Percentiles rank a stretch among this genome's conserved stretches.
Evolutionary conservation across 768 basidiomycete species (phyloP).

Genomic region (Tricholoma saponaceum): DNA sequence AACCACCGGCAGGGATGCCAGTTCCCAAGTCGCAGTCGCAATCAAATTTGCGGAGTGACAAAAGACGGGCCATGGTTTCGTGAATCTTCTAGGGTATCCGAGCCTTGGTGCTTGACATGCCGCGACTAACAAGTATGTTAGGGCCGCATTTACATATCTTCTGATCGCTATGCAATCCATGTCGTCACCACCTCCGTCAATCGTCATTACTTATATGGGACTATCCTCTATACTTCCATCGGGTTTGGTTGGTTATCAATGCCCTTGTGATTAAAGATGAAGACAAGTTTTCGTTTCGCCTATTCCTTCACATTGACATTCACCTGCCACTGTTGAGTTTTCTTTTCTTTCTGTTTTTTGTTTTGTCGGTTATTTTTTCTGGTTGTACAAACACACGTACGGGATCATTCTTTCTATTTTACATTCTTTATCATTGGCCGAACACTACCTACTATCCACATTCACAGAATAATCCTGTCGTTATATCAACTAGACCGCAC

Average conservation of each 20-base stretch:
- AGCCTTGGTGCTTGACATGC: neutral
- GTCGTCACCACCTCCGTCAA: neutral
- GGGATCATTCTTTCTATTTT: neutral
- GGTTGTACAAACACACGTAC: constrained; percentile 3
- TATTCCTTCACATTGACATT: neutral
- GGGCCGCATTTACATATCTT: neutral
- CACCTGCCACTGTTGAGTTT: neutral
- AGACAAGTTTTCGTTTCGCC: neutral
- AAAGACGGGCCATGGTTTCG: constrained; percentile 1
- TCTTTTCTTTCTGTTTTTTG: neutral
- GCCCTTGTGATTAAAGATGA: neutral
- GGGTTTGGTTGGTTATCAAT: neutral
- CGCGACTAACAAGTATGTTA: neutral
- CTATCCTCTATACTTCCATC: neutral
- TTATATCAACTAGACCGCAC: neutral
- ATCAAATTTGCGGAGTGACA: neutral
- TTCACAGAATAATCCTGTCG: neutral
- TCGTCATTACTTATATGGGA: neutral
- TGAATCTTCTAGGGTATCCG: neutral
- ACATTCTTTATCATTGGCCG: neutral
- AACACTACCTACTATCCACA: neutral
- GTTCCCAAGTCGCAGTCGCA: constrained; percentile 15
- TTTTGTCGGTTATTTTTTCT: neutral
- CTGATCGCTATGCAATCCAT: neutral
- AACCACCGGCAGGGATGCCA: constrained; percentile 19